Evolutionary conservation across 1,139 yeast species (phyloP), one percentile per base, ranked within the genome.

Genomic region (Scheffersomyces insectosa): DNA sequence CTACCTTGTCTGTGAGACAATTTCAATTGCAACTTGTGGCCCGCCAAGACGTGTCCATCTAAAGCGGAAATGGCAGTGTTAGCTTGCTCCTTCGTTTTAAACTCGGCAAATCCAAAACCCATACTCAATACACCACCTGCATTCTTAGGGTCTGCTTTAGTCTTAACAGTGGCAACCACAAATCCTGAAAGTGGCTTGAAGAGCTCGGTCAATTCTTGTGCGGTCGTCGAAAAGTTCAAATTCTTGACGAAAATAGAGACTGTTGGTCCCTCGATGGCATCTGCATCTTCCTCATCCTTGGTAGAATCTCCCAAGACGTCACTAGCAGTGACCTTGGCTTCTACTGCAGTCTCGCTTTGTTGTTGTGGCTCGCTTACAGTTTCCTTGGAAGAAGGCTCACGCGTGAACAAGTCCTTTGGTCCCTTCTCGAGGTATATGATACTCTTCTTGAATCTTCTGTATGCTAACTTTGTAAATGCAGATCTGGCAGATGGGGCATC

Each of bases 91-190:
- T 80, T 80, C 4, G 91, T 79, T 54, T 72, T 81, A 65, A 90
- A 95, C 65, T 93, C 99, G 27, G 82, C 97, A 66, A 93, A 93
- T 1, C 99, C 99, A 60, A 90, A 93, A 29, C 99, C 99, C 99
- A 93, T 93, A 56, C 97, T 88, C 48, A 83, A 75, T 13, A 75
- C 69, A 45, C 79, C 75, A 7, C 85, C 85, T 1, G 78, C 59
- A 45, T 81, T 80, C 66, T 84, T 88, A 38, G 96, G 82, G 65
- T 93, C 96, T 2, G 97, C 91, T 61, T 91, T 91, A 33, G 87
- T 86, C 61, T 89, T 90, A 42, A 93, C 87, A 29, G 85, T 83
- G 1, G 96, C 96, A 42, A 85, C 77, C 11, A 86, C 81, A 63
- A 86, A 95, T 0, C 97, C 99, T 14, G 81, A 80, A 42, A 88